phyloP scores from a whole-genome alignment of 345 rosid species.

The Rhodamnia argentea region DNA sequence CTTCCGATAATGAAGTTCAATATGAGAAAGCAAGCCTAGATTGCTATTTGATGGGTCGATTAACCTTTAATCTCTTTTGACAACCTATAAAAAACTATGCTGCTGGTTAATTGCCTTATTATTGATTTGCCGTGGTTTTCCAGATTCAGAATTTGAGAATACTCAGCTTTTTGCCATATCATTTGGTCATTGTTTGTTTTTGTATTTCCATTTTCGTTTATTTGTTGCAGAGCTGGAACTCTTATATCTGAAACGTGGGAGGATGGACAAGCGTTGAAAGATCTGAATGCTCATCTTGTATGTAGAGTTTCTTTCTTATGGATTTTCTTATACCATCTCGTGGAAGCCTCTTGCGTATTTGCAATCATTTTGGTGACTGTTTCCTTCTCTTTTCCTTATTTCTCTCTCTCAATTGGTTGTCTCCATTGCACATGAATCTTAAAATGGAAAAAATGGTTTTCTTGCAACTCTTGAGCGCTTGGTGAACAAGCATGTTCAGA shows the following conservation, averaged over 20 bases:
- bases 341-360: neutral
- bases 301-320: conserved; percentile 10
- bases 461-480: neutral
- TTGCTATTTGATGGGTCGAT: neutral
- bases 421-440: neutral
- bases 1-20: neutral
- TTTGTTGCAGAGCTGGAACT: conserved; percentile 85
- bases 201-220: neutral
- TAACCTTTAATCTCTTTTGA: neutral
- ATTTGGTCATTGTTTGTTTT: neutral
- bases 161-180: neutral
- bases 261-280: conserved; percentile 95
- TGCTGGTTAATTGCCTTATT: neutral
- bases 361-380: neutral
- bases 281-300: conserved; percentile 90
- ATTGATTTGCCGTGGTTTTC: neutral
- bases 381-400: neutral
- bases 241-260: conserved; percentile 98
- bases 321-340: neutral
- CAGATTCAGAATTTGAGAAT: neutral
- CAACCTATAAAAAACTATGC: neutral
- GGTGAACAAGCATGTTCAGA: neutral
- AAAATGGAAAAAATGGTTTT: neutral
- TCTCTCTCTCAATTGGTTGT: neutral
- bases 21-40: neutral